Base-by-base conservation (phyloP, 2,329 filamentous ascomycete species). In the Colletotrichum lupini region DNA sequence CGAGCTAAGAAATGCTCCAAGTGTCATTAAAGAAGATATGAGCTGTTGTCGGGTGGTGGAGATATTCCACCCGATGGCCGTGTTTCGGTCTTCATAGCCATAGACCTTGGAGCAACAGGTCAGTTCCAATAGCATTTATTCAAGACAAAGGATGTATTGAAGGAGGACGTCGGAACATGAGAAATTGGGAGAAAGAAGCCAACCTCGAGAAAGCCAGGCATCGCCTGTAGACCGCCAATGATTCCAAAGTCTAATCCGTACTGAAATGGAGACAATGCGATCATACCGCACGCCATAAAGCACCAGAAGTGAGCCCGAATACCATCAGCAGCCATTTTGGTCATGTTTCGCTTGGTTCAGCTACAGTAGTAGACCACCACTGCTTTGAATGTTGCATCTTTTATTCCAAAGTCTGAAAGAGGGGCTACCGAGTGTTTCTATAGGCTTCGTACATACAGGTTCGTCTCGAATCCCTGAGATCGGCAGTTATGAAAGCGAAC, bases 11-110 rank as follows among this genome's bases (percentile, higher is more conserved):
- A 87, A 86, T 12, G 85, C 84, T 9, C 85, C 86, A 1, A 87
- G 82, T 0, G 84, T 85, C 84, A 87, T 85, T 14, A 87, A 79
- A 4, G 85, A 86, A 5, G 85, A 84, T 71, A 87, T 87, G 28
- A 87, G 81, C 75, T 87, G 86, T 72, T 87, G 85, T 3, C 83
- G 80, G 6, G 81, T 80, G 22, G 84, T 81, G 6, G 80, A 78
- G 71, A 88, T 83, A 75, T 87, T 86, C 82, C 85, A 87, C 1
- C 84, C 85, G 11, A 83, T 81, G 1, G 81, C 86, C 0, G 88
- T 78, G 0, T 85, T 84, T 69, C 86, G 87, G 26, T 86, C 86
- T 7, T 84, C 30, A 55, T 87, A 81, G 74, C 85, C 42, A 8
- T 49, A 49, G 19, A 49, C 42, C 42, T 49, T 49, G 7, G 8